Percentiles rank a stretch among this genome's conserved stretches.
Conservation (phyloP, 1,284 basidiomycete species). For the Ustilago nuda region DNA sequence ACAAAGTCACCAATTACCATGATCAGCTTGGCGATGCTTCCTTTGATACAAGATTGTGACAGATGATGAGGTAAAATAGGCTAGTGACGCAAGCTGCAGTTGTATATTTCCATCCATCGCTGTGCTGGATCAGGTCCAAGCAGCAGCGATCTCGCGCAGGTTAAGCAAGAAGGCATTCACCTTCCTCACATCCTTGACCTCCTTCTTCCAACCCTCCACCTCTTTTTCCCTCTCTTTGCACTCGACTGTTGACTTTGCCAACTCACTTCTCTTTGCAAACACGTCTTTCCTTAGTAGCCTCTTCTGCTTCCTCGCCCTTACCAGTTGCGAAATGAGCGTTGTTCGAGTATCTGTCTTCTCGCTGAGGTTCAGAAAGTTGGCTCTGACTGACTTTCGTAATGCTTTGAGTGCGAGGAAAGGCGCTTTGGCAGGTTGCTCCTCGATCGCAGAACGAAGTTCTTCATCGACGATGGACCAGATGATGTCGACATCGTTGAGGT, state of each 20-base stretch:
- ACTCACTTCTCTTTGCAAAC: constrained; percentile 28
- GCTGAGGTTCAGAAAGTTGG: constrained; percentile 39
- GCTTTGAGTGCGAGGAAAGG: constrained; percentile 45
- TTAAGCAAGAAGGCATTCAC: constrained; percentile 35
- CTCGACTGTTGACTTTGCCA: constrained; percentile 24
- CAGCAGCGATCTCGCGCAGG: constrained; percentile 21
- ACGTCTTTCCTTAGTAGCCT: constrained; percentile 34
- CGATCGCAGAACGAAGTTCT: constrained; percentile 40
- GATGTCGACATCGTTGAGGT: constrained; percentile 54
- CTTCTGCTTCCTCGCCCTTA: constrained; percentile 41
- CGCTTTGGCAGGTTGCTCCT: constrained; percentile 47
- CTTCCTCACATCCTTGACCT: constrained; percentile 32
- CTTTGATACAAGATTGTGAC: neutral
- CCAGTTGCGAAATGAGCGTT: constrained; percentile 39
- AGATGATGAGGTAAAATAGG: neutral
- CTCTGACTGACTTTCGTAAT: constrained; percentile 33
- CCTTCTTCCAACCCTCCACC: constrained; percentile 32
- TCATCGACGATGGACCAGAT: constrained; percentile 53
- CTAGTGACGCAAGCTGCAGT: neutral
- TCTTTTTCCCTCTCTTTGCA: constrained; percentile 40
- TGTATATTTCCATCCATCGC: neutral
- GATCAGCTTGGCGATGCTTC: neutral
- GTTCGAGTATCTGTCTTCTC: constrained; percentile 46
- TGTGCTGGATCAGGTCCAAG: constrained; percentile 19
- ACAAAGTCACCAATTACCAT: neutral